phyloP scores from a whole-genome alignment of 2,329 filamentous ascomycete species.

The Claviceps sp. region DNA sequence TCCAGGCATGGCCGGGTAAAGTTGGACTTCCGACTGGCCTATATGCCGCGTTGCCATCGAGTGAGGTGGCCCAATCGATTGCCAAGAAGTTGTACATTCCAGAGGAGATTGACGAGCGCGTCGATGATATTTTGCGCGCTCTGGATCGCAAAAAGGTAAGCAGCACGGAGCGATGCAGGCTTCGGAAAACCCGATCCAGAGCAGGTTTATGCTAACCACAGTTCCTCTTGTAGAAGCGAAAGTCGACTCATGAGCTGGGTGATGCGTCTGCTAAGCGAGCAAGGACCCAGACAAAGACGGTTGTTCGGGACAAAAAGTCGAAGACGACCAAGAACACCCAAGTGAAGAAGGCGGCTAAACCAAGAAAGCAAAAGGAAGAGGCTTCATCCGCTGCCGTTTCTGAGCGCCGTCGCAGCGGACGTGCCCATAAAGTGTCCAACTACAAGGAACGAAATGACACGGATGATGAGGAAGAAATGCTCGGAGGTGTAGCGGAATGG shows the following conservation, averaged over 20 bases:
- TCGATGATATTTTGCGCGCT: conserved; percentile 53
- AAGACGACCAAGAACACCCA: conserved; percentile 17
- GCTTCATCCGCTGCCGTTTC: conserved; percentile 21
- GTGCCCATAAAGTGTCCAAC: conserved; percentile 30
- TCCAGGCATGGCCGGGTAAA: conserved; percentile 73
- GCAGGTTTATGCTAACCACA: conserved; percentile 12
- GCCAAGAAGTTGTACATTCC: conserved; percentile 76
- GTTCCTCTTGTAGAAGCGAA: conserved; percentile 37
- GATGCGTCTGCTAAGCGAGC: conserved; percentile 29
- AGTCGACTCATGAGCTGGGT: conserved; percentile 35
- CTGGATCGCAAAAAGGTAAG: conserved; percentile 60
- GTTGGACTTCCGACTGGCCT: conserved; percentile 68
- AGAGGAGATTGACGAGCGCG: conserved; percentile 57
- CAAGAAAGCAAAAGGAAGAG: conserved; percentile 18
- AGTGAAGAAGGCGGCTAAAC: conserved; percentile 15
- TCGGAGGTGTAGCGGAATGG: conserved; percentile 47
- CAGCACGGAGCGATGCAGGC: background rate
- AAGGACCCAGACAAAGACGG: conserved; percentile 24
- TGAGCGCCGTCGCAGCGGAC: conserved; percentile 44
- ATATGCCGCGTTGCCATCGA: conserved; percentile 61
- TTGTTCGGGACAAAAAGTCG: conserved; percentile 24
- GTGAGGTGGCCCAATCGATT: conserved; percentile 69
- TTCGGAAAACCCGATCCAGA: too few relatives aligned
- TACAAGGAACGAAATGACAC: conserved; percentile 45
- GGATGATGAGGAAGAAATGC: conserved; percentile 48